Conservation (phyloP, 345 rosid genomes). For the Sisymbrium irio region DNA sequence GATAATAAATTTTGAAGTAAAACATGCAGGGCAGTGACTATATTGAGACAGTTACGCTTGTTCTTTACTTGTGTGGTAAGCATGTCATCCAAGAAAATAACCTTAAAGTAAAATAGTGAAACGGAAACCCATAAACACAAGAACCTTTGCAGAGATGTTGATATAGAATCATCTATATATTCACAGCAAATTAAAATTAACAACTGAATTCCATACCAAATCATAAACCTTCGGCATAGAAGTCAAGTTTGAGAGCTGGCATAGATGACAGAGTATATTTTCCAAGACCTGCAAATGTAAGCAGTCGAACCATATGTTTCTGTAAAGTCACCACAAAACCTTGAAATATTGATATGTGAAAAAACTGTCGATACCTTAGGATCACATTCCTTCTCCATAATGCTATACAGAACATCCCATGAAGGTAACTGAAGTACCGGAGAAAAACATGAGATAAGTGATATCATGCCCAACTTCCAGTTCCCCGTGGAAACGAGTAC, state of each 20-base stretch:
- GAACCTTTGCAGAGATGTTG: background rate
- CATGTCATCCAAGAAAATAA: conserved; percentile 53
- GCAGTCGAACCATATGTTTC: conserved; percentile 10
- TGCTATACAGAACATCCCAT: conserved; percentile 66
- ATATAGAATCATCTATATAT: conserved; percentile 6
- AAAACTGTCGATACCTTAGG: conserved; percentile 48
- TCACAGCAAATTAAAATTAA: conserved; percentile 17
- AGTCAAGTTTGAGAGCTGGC: conserved; percentile 53
- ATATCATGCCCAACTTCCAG: conserved; percentile 83
- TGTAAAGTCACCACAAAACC: conserved; percentile 18
- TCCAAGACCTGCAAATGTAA: conserved; percentile 57
- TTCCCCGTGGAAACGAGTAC: conserved; percentile 45
- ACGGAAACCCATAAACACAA: conserved; percentile 8
- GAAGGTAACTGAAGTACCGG: conserved; percentile 46
- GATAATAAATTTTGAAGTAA: conserved; percentile 49
- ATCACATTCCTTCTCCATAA: conserved; percentile 62
- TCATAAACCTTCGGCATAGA: conserved; percentile 48
- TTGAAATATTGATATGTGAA: conserved; percentile 2
- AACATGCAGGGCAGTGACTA: conserved; percentile 51
- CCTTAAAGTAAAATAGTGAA: conserved; percentile 40
- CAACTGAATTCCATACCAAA: conserved; percentile 52
- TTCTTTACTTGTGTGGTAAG: conserved; percentile 44
- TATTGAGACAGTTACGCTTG: conserved; percentile 63
- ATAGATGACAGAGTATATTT: conserved; percentile 54
- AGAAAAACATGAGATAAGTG: conserved; percentile 69